Evolutionary conservation across 768 basidiomycete genomes (phyloP).

Genomic region (Termitomyces sp.): DNA sequence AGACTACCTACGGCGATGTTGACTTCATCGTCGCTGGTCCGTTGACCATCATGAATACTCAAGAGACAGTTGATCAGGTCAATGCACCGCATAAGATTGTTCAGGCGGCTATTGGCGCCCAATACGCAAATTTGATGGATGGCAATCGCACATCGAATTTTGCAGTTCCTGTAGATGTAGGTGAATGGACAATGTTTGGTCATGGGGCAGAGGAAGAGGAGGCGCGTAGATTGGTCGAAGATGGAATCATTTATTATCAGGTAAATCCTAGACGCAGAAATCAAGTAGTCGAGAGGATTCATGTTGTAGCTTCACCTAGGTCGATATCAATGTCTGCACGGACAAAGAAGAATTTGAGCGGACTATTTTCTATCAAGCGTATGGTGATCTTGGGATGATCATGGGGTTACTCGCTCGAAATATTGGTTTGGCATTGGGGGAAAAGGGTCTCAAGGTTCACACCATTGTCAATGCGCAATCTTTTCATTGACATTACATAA

Average conservation of each 20-base stretch:
- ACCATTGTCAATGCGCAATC: not conserved
- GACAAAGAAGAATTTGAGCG: slow-evolving; percentile 49
- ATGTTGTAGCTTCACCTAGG: slow-evolving; percentile 27
- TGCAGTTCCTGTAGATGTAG: slow-evolving; percentile 43
- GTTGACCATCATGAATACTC: slow-evolving; percentile 4
- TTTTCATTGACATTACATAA: not conserved
- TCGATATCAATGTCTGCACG: slow-evolving; percentile 61
- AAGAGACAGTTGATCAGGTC: slow-evolving; percentile 15
- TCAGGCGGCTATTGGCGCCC: not conserved
- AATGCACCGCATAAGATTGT: slow-evolving; percentile 19
- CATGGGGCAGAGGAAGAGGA: slow-evolving; percentile 26
- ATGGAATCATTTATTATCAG: slow-evolving; percentile 40
- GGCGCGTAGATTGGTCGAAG: slow-evolving; percentile 20
- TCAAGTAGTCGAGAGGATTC: not conserved
- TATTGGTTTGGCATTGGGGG: slow-evolving; percentile 46
- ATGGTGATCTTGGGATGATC: slow-evolving; percentile 74
- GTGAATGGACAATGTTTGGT: slow-evolving; percentile 35
- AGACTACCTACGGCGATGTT: slow-evolving; percentile 64
- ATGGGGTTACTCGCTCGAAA: slow-evolving; percentile 53
- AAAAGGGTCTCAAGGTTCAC: slow-evolving; percentile 53
- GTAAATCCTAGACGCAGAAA: slow-evolving; percentile 17
- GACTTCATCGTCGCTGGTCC: slow-evolving; percentile 64
- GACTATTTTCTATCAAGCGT: slow-evolving; percentile 54
- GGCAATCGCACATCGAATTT: slow-evolving; percentile 56
- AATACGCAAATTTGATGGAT: slow-evolving; percentile 4